A percentile compares a stretch with the other conserved stretches of the same genome.
These are phyloP conservation scores for Thuidium tamariscinum DNA, from an alignment of 225 moss, liverwort and hornwort genomes.

Conservation along the genomic window DNA sequence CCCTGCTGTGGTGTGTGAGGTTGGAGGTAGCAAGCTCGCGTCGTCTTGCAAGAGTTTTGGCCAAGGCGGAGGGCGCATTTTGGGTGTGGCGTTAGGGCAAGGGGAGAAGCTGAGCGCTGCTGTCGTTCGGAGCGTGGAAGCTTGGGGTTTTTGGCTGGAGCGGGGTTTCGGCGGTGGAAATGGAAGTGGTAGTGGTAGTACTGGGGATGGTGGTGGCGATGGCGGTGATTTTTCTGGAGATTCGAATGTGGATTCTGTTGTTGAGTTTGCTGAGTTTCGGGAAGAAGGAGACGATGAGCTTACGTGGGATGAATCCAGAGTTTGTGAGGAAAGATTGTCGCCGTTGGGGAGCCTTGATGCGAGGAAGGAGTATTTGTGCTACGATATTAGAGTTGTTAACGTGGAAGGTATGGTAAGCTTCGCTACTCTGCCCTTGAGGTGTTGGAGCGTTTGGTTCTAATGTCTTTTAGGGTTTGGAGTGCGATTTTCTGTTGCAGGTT, in stretches of 20 bases:
- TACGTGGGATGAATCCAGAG: not conserved
- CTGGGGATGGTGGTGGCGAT: not conserved
- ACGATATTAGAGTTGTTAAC: conserved; percentile 13
- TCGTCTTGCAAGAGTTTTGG: not conserved
- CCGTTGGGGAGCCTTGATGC: conserved; percentile 13
- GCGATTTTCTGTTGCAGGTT: not conserved
- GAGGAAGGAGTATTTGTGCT: not conserved
- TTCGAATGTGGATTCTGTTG: not conserved
- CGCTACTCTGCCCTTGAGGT: not conserved
- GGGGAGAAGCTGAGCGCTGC: conserved; percentile 17
- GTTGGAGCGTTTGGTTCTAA: not conserved
- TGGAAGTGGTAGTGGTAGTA: not conserved
- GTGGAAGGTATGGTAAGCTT: conserved; percentile 46
- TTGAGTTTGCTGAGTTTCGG: not conserved
- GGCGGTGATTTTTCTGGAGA: conserved; percentile 5
- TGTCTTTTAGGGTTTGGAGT: not conserved
- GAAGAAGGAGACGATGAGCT: not conserved
- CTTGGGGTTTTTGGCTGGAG: not conserved
- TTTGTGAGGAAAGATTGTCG: not conserved
- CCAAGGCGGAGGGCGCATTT: not conserved
- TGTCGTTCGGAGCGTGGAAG: conserved; percentile 12
- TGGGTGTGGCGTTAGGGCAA: not conserved
- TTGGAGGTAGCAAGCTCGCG: not conserved
- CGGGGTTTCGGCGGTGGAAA: not conserved
- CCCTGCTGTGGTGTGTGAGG: not conserved